Evolutionary conservation across 768 basidiomycete genomes (phyloP).

Genomic region (Boletus barrowsii): DNA sequence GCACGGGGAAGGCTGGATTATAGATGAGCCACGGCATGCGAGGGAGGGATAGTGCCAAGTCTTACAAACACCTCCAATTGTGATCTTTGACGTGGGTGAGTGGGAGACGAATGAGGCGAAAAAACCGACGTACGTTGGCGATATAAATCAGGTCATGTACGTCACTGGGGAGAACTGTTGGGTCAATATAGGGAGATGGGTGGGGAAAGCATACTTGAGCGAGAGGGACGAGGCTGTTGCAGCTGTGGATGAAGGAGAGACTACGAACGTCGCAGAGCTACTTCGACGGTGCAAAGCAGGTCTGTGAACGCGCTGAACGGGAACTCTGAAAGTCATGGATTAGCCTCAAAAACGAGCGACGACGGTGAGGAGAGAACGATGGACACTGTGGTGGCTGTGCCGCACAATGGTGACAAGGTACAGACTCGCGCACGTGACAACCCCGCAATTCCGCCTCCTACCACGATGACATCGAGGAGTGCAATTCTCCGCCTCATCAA

Average conservation of each 20-base stretch:
- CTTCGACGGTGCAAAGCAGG: slow-evolving; percentile 37
- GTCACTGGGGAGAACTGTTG: slow-evolving; percentile 44
- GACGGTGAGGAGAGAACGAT: not conserved
- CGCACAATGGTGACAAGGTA: not conserved
- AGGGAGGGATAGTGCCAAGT: not conserved
- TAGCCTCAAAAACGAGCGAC: slow-evolving; percentile 1
- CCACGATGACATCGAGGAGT: slow-evolving; percentile 28
- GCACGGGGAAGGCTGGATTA: slow-evolving; percentile 60
- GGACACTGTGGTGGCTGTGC: slow-evolving; percentile 17
- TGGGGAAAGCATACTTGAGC: slow-evolving; percentile 15
- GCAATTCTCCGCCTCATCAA: slow-evolving; percentile 73
- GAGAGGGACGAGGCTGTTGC: slow-evolving; percentile 11
- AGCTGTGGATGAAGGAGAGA: slow-evolving; percentile 18
- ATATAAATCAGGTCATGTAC: slow-evolving; percentile 78
- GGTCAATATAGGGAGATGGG: not conserved
- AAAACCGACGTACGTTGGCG: slow-evolving; percentile 55
- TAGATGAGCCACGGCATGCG: not conserved
- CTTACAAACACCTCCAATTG: slow-evolving; percentile 60
- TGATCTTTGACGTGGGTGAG: slow-evolving; percentile 45
- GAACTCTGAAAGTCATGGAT: slow-evolving; percentile 42
- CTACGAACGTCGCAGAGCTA: slow-evolving; percentile 22
- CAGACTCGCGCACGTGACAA: slow-evolving; percentile 6
- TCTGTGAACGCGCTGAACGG: slow-evolving; percentile 45
- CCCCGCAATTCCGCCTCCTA: not conserved
- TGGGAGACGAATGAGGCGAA: not conserved